Percentiles rank a stretch among this genome's conserved stretches.
phyloP scores from a whole-genome alignment of 495 filamentous ascomycete species.

The Penicillium bovifimosum region DNA sequence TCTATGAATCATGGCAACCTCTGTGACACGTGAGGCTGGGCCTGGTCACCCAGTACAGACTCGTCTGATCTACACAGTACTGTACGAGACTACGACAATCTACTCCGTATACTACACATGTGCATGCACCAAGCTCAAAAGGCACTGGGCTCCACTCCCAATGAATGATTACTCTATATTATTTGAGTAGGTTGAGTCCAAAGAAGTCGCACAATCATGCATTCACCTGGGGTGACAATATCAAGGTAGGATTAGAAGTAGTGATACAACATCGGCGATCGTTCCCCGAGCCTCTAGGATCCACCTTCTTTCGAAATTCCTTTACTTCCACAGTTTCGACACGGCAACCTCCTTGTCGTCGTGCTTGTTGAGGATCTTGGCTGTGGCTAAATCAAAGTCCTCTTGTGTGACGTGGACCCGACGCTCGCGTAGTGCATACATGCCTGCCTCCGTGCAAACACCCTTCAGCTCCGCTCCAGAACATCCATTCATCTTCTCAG shows the following conservation, averaged over 20 bases:
- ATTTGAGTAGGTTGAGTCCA: not conserved
- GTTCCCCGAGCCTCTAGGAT: not conserved
- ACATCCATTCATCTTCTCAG: slow-evolving; percentile 99
- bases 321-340: slow-evolving; percentile 88
- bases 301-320: not conserved
- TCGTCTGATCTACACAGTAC: not conserved
- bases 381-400: slow-evolving; percentile 97
- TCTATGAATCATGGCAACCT: too few species aligned
- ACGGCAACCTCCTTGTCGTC: slow-evolving; percentile 94
- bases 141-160: not conserved
- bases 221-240: slow-evolving; percentile 2
- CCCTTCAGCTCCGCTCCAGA: slow-evolving; percentile 96
- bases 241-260: slow-evolving; percentile 23
- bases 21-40: not conserved
- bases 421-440: slow-evolving; percentile 93
- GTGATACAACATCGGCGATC: slow-evolving; percentile 25
- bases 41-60: not conserved
- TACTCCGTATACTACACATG: too few species aligned
- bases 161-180: not conserved
- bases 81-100: too few species aligned
- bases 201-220: slow-evolving; percentile 9
- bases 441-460: slow-evolving; percentile 93
- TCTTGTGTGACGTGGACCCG: slow-evolving; percentile 98
- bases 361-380: slow-evolving; percentile 99
- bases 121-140: not conserved